Evolutionary conservation across 306 rosid genomes (phyloP).

Genomic region (Calophaca sinica): DNA sequence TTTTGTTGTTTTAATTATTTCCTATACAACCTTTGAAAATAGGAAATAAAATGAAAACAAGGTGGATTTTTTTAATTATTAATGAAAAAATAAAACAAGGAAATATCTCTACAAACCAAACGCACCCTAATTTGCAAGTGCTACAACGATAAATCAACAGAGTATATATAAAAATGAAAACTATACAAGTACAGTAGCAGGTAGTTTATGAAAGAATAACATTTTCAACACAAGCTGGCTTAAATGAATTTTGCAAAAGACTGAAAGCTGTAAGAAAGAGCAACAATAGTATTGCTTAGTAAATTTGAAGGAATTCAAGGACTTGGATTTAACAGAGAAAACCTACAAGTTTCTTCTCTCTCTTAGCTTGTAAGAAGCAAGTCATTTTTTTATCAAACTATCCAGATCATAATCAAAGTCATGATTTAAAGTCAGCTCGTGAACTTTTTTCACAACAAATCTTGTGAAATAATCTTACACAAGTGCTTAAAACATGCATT

Average conservation of each 20-base stretch:
- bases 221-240: conserved; percentile 4
- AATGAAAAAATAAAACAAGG: neutral
- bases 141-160: neutral
- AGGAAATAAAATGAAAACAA: neutral
- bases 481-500: conserved; percentile 31
- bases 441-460: neutral
- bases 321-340: conserved; percentile 36
- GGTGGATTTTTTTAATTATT: neutral
- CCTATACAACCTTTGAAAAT: neutral
- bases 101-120: neutral
- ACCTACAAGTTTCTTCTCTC: conserved; percentile 18
- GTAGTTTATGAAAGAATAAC: conserved; percentile 14
- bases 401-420: conserved; percentile 22
- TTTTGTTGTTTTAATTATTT: neutral
- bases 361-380: conserved; percentile 10
- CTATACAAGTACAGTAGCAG: conserved; percentile 7
- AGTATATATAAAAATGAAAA: conserved; percentile 18
- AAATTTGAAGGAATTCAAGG: conserved; percentile 25
- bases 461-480: conserved; percentile 8
- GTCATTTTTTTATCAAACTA: neutral
- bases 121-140: neutral
- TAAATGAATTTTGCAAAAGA: conserved; percentile 17
- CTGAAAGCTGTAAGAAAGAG: conserved; percentile 23
- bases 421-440: conserved; percentile 7
- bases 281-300: neutral